phyloP scores from a whole-genome alignment of 305 asterid genomes.

The Striga hermonthica region DNA sequence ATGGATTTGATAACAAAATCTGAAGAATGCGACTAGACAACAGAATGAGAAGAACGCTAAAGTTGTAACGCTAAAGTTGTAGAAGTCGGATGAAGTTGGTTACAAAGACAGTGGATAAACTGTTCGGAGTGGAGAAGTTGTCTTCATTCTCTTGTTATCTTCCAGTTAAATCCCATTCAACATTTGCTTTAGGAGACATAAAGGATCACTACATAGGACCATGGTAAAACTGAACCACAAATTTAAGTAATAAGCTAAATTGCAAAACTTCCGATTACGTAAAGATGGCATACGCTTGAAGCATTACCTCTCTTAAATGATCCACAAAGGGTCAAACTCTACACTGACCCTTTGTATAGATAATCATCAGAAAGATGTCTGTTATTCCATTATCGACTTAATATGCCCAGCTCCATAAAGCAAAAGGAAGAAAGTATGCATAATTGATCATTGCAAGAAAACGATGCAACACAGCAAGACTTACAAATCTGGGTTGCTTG shows the following conservation, averaged over 20 bases:
- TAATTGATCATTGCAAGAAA: conserved; percentile 2
- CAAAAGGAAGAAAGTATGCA: conserved; percentile 10
- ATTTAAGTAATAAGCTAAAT: conserved; percentile 18
- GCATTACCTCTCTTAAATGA: neutral
- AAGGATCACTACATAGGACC: conserved; percentile 12
- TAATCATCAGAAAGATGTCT: neutral
- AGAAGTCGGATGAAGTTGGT: conserved; percentile 10
- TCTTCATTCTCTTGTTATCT: conserved; percentile 10
- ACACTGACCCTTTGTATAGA: neutral
- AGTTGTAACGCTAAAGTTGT: neutral
- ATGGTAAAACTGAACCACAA: conserved; percentile 6
- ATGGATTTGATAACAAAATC: neutral
- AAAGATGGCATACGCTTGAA: conserved; percentile 2
- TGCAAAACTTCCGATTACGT: conserved; percentile 2
- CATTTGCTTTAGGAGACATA: neutral
- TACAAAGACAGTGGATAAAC: neutral
- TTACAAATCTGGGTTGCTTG: conserved; percentile 84
- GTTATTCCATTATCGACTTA: neutral
- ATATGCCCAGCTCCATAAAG: conserved; percentile 4
- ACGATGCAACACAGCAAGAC: conserved; percentile 31
- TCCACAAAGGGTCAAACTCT: neutral
- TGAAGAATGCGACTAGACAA: conserved; percentile 12
- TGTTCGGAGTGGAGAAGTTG: neutral
- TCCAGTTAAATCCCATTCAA: neutral
- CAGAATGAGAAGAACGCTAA: conserved; percentile 15